These are phyloP conservation scores for Areca catechu DNA, from an alignment of 176 grass and related monocot genomes.

Conservation along the genomic window DNA sequence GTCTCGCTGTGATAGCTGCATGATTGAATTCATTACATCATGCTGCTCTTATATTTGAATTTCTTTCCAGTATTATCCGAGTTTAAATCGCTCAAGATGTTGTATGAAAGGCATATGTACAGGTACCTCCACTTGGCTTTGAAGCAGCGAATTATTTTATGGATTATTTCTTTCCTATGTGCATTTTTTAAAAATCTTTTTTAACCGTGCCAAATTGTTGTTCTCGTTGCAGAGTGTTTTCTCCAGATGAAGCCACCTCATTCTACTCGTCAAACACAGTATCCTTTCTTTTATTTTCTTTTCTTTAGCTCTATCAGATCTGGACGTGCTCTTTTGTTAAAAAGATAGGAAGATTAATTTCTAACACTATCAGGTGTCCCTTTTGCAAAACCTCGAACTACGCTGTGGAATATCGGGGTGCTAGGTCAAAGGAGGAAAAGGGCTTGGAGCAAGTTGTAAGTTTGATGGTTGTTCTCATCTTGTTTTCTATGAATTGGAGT, in stretches of 20 bases:
- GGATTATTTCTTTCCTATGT: no score
- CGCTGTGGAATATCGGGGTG: conserved; percentile 93
- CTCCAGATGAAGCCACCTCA: conserved; percentile 94
- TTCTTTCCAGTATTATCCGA: conserved; percentile 75
- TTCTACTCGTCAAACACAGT: conserved; percentile 86
- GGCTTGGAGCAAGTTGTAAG: conserved; percentile 97
- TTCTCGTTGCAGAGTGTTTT: conserved; percentile 76
- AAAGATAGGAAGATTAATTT: conserved; percentile 1
- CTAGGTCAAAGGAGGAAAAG: conserved; percentile 96
- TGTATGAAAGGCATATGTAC: conserved; percentile 99
- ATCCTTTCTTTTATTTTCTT: conserved; percentile 41
- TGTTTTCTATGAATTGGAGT: no score
- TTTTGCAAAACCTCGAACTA: conserved; percentile 98
- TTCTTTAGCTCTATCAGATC: conserved; percentile 3
- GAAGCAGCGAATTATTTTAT: neutral
- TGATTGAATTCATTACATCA: conserved; percentile 2
- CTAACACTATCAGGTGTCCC: conserved; percentile 75
- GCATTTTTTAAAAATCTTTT: neutral
- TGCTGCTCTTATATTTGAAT: conserved; percentile 9
- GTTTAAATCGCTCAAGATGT: conserved; percentile 93
- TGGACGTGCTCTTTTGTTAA: neutral
- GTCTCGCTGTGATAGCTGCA: conserved; percentile 4
- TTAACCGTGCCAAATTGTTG: conserved; percentile 18
- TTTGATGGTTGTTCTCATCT: neutral
- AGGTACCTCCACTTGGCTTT: conserved; percentile 31